A percentile compares a stretch with the other conserved stretches of the same genome.
These are phyloP conservation scores for Spathaspora gorwiae DNA, from an alignment of 805 yeast genomes.

Conservation along the genomic window DNA sequence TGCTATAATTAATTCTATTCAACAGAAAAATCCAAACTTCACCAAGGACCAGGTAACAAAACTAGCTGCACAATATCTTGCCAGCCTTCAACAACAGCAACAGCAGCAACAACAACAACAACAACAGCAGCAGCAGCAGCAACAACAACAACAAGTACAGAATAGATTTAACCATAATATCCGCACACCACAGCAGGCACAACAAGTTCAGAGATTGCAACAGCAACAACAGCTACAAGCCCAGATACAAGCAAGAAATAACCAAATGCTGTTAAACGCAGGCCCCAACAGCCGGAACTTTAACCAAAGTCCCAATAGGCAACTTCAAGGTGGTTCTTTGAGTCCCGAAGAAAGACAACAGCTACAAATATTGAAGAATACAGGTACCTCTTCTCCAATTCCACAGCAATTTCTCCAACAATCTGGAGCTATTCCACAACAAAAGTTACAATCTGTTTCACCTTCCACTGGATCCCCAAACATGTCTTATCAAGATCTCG, in stretches of 20 bases:
- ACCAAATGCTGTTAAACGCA: conserved; percentile 3
- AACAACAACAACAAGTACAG: conserved; percentile 6
- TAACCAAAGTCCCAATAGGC: conserved; percentile 19
- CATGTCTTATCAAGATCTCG: conserved; percentile 2
- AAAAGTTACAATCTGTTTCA: conserved; percentile 5
- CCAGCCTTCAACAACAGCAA: conserved; percentile 53
- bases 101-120: conserved; percentile 29
- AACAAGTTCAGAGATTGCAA: conserved; percentile 11
- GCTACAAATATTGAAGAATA: conserved; percentile 37
- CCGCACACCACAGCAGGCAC: conserved; percentile 13
- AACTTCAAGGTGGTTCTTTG: conserved; percentile 17
- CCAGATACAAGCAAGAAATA: conserved; percentile 2
- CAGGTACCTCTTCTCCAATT: conserved; percentile 25
- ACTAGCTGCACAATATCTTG: conserved; percentile 60
- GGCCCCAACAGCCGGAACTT: conserved; percentile 11
- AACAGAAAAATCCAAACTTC: conserved; percentile 59
- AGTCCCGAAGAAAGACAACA: conserved; percentile 42
- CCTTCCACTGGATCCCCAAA: conserved; percentile 4
- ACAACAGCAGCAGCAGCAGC: conserved; percentile 17
- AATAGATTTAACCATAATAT: neutral
- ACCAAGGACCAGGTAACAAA: conserved; percentile 62
- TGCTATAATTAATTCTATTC: conserved; percentile 60
- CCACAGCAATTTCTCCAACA: neutral
- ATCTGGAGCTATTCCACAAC: neutral
- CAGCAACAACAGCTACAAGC: conserved; percentile 4